Percentiles rank a stretch among this genome's conserved stretches.
Conservation (phyloP, 345 rosid genomes). For the Eucalyptus caleyi region DNA sequence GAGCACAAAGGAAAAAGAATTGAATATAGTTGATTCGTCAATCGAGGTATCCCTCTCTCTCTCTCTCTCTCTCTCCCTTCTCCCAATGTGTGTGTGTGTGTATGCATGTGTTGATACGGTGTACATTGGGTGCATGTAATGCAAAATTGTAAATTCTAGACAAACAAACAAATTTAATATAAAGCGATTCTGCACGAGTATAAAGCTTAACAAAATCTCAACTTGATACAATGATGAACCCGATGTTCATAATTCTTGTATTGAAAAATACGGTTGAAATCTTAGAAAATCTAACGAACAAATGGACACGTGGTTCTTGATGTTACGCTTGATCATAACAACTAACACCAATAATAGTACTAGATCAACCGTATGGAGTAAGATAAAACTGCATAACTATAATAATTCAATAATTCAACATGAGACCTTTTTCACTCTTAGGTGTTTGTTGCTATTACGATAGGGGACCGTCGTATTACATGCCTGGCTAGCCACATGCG, state of each 20-base stretch:
- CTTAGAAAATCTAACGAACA: not conserved
- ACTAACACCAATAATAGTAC: not conserved
- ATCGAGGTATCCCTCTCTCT: too few species aligned
- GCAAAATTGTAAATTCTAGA: too few species aligned
- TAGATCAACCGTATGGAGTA: not conserved
- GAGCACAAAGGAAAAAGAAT: too few species aligned
- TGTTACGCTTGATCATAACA: not conserved
- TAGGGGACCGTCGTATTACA: not conserved
- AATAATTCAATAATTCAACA: not conserved
- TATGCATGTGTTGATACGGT: too few species aligned
- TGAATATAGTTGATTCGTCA: too few species aligned
- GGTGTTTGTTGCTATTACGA: not conserved
- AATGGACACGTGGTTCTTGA: not conserved
- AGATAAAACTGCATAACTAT: too few species aligned
- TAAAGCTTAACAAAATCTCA: not conserved
- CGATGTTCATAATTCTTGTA: too few species aligned
- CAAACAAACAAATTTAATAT: too few species aligned
- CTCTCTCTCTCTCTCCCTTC: too few species aligned
- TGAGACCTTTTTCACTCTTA: not conserved
- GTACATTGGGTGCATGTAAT: too few species aligned
- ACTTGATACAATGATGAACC: too few species aligned
- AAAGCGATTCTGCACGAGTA: rapidly evolving
- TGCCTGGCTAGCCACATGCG: not conserved
- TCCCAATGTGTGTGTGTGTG: too few species aligned
- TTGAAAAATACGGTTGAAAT: not conserved